phyloP scores from a whole-genome alignment of 2,329 filamentous ascomycete genomes.

The Botrytis hyacinthi region DNA sequence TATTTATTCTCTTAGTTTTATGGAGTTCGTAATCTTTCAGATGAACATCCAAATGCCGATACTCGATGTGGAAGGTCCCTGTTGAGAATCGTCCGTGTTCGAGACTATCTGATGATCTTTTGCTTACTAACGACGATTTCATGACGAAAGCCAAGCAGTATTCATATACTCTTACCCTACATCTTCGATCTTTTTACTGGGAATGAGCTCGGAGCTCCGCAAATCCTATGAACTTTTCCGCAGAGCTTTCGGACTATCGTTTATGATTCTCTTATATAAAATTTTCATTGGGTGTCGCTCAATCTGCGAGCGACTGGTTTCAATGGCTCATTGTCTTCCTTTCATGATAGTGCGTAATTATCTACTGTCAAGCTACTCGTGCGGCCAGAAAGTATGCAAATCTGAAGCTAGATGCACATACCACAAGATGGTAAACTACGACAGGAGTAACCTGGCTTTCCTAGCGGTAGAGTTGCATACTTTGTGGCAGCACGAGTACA shows the following conservation, averaged over 20 bases:
- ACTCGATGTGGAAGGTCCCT: neutral
- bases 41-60: neutral
- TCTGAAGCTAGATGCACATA: too few species aligned
- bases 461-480: too few species aligned
- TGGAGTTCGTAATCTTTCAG: neutral
- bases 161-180: neutral
- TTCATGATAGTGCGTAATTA: neutral
- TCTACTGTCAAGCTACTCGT: neutral
- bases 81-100: neutral
- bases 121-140: slow-evolving; percentile 1
- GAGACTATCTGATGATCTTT: neutral
- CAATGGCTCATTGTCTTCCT: neutral
- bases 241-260: neutral
- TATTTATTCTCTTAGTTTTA: neutral
- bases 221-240: neutral
- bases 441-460: too few species aligned
- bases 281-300: neutral
- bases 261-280: neutral
- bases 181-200: neutral
- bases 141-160: neutral
- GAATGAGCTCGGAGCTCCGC: neutral
- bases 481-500: too few species aligned
- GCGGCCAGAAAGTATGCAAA: too few species aligned
- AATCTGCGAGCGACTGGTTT: neutral
- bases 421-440: too few species aligned